A percentile compares a stretch with the other conserved stretches of the same genome.
Conservation (phyloP, 257 asterid species). For the Plantago ovata region DNA sequence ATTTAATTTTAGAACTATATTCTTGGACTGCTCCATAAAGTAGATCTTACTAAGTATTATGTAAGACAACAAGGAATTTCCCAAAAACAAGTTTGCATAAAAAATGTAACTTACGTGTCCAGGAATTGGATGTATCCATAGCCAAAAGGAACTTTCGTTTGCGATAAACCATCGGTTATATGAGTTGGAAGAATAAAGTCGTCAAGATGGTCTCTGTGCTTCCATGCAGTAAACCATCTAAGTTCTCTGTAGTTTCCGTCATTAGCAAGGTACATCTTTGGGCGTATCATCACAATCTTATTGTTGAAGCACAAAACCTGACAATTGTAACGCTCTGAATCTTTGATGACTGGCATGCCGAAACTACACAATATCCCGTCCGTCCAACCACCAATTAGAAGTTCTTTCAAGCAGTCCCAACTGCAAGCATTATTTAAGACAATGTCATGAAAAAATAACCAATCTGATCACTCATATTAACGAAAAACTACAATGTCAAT, state of each 20-base stretch:
- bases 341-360: slow-evolving; percentile 77
- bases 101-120: slow-evolving; percentile 50
- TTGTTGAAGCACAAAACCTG: slow-evolving; percentile 71
- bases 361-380: slow-evolving; percentile 71
- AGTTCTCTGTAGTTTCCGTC: slow-evolving; percentile 61
- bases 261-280: slow-evolving; percentile 88
- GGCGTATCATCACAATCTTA: slow-evolving; percentile 71
- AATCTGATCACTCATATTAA: background rate
- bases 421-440: slow-evolving; percentile 30
- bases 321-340: slow-evolving; percentile 72
- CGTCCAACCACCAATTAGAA: slow-evolving; percentile 73
- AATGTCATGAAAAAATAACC: background rate
- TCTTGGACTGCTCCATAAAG: too few relatives aligned
- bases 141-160: slow-evolving; percentile 72
- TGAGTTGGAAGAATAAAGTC: slow-evolving; percentile 59
- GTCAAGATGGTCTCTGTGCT: slow-evolving; percentile 54
- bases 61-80: too few relatives aligned
- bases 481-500: too few relatives aligned
- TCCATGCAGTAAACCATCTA: slow-evolving; percentile 88
- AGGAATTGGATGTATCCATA: slow-evolving; percentile 67
- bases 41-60: too few relatives aligned
- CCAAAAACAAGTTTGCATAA: background rate
- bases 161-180: slow-evolving; percentile 51
- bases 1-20: too few relatives aligned
- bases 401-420: slow-evolving; percentile 81